Evolutionary conservation across 139 green algal species (phyloP), one percentile per base, ranked within the genome.

Genomic region (Picochlorum sp.): DNA sequence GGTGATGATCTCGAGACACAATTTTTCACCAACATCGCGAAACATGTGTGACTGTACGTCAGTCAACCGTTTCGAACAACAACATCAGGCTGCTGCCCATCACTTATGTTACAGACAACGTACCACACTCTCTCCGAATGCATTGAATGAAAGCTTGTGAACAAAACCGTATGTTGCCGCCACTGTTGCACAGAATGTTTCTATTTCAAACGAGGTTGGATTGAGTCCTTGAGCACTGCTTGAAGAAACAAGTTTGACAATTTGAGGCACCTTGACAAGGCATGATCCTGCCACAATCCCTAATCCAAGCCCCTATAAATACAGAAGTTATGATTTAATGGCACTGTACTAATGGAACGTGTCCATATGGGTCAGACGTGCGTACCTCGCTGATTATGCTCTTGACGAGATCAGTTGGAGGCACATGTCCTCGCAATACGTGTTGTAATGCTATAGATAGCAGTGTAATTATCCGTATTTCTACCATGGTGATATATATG

Each of bases 221-320:
- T 59, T 81, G 16, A 95, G 74, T 26, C 87, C 87, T n/a, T 82
- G 73, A 2, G 86, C 86, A 47, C 75, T 88, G 20, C 58, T 56
- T 2, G 73, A 65, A 4, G 74, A 66, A 4, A 76, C 8, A 4
- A 93, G 60, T 5, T 71, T 69, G 10, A 76, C 20, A 49, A 93
- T 81, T 76, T 93, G 87, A 13, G 86, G 86, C 65, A 95, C 56
- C 64, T 95, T 95, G 6, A 88, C 77, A 5, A 92, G 62, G 37
- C 60, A 82, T 30, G 84, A 80, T 9, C 78, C 81, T 0, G 67
- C 70, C 3, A 94, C 58, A 50, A 94, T 89, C 16, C 62, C 79
- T 24, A 84, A 86, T 9, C 87, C 83, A 46, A 94, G 67, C 6
- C 56, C 45, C 85, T 92, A 59, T 59, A 18, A 0, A 34, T n/a